Evolutionary conservation across 139 green algal genomes (phyloP).

Genomic region (Nannochloris sp.): DNA sequence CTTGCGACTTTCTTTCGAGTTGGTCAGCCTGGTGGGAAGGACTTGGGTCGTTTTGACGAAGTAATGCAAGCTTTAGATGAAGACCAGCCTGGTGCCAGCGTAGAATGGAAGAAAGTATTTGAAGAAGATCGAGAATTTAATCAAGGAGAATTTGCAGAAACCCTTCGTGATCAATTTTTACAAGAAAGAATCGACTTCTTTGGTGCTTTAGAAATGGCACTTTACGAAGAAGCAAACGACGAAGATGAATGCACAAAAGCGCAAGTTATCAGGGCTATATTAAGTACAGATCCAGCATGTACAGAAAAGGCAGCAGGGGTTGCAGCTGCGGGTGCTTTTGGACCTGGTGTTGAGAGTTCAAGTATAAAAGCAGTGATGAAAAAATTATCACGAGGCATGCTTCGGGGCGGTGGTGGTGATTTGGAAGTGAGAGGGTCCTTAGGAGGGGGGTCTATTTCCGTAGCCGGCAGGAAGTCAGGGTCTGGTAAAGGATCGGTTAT

Average conservation of each 20-base stretch:
- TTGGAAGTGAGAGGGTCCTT: too few species aligned
- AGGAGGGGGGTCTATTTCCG: too few species aligned
- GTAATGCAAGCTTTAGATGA: slow-evolving; percentile 45
- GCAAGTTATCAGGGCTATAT: slow-evolving; percentile 22
- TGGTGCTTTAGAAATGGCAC: slow-evolving; percentile 28
- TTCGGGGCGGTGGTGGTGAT: not conserved
- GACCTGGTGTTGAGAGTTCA: not conserved
- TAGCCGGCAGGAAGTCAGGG: too few species aligned
- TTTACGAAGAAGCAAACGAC: slow-evolving; percentile 23
- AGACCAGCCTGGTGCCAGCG: slow-evolving; percentile 32
- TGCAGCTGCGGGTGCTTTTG: slow-evolving; percentile 10
- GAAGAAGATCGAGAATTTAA: slow-evolving; percentile 61
- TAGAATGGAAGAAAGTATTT: slow-evolving; percentile 46
- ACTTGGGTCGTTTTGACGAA: slow-evolving; percentile 34
- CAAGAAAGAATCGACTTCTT: slow-evolving; percentile 38
- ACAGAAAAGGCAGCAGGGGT: slow-evolving; percentile 9
- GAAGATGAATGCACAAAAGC: slow-evolving; percentile 26
- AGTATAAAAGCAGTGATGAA: slow-evolving; percentile 25
- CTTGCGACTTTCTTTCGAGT: slow-evolving; percentile 41
- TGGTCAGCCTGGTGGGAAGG: slow-evolving; percentile 36
- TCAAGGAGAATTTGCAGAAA: slow-evolving; percentile 55
- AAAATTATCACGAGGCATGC: slow-evolving; percentile 11
- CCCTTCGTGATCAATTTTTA: slow-evolving; percentile 50
- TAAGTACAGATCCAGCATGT: slow-evolving; percentile 20
- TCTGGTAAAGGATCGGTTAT: too few species aligned